A percentile compares a stretch with the other conserved stretches of the same genome.
phyloP scores from a whole-genome alignment of 129 eudicot species.

The Centaurea solstitialis region DNA sequence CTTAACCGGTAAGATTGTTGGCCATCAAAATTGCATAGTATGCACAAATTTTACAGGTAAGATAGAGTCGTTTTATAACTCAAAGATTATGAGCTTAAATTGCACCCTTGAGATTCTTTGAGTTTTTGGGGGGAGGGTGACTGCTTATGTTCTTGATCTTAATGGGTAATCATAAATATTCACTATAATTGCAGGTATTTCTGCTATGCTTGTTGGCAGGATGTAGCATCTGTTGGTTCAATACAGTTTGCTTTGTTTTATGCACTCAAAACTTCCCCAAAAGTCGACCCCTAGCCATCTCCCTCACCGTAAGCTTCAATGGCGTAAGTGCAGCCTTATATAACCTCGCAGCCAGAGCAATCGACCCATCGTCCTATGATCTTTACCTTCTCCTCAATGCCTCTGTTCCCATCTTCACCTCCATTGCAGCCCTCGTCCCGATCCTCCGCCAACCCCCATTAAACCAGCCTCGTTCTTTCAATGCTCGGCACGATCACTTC shows the following conservation, averaged over 20 bases:
- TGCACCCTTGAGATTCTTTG: not conserved
- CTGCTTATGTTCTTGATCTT: not conserved
- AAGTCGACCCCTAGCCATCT: slow-evolving; percentile 68
- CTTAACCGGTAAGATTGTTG: too few species aligned
- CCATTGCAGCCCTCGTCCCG: slow-evolving; percentile 59
- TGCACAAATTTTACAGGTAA: too few species aligned
- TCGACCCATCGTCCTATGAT: slow-evolving; percentile 51
- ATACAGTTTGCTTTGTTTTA: slow-evolving; percentile 86
- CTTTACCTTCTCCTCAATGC: slow-evolving; percentile 86
- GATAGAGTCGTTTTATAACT: too few species aligned
- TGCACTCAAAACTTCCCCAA: slow-evolving; percentile 68
- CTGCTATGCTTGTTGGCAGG: slow-evolving; percentile 76
- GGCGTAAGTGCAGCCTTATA: slow-evolving; percentile 92
- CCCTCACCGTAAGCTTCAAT: slow-evolving; percentile 84
- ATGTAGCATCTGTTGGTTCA: slow-evolving; percentile 94
- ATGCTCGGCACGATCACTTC: slow-evolving; percentile 47
- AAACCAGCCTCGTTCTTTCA: slow-evolving; percentile 38
- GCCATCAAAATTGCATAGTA: too few species aligned
- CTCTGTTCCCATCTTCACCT: slow-evolving; percentile 56
- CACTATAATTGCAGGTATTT: slow-evolving; percentile 56
- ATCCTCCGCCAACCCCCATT: slow-evolving; percentile 67
- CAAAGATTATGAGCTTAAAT: not conserved
- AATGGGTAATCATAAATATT: not conserved
- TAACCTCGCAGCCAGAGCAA: slow-evolving; percentile 72
- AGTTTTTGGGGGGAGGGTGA: not conserved